Conservation (phyloP, 331 rosid species). For the Pyracantha coccinea region DNA sequence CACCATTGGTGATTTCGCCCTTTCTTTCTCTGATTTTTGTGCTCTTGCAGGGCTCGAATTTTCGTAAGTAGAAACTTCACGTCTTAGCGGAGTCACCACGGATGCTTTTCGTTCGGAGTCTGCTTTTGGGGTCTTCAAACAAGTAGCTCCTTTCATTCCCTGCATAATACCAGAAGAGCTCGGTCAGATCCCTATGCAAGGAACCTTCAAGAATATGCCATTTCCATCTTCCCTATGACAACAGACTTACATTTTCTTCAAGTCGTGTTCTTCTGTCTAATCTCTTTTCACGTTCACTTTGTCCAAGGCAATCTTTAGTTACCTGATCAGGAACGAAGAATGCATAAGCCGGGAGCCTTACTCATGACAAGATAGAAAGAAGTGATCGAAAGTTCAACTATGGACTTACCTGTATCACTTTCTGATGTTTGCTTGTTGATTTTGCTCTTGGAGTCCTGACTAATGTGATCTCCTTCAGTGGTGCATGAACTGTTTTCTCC, state of each 20-base stretch:
- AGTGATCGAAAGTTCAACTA: background rate
- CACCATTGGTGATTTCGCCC: conserved; percentile 25
- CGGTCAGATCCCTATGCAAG: background rate
- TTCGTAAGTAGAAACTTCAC: conserved; percentile 14
- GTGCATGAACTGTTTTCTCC: conserved; percentile 50
- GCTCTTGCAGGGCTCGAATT: conserved; percentile 13
- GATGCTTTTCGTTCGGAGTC: conserved; percentile 26
- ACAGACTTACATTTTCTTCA: conserved; percentile 34
- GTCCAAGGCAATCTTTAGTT: conserved; percentile 18
- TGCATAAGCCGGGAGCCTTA: background rate
- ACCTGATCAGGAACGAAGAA: conserved; percentile 16
- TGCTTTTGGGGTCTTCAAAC: conserved; percentile 11
- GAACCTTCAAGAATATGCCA: background rate
- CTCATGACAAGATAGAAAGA: too few relatives aligned
- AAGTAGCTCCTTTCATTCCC: conserved; percentile 13
- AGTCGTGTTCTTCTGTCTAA: conserved; percentile 8
- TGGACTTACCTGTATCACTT: conserved; percentile 25
- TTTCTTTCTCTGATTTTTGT: conserved; percentile 22
- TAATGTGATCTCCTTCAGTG: conserved; percentile 37
- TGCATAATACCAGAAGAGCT: conserved; percentile 8
- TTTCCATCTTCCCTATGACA: background rate
- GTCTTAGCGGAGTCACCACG: conserved; percentile 19
- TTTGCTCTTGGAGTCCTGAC: conserved; percentile 27
- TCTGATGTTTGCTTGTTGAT: conserved; percentile 22
- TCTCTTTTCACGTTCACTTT: conserved; percentile 28